These are phyloP conservation scores for Phytopythium ostracodes DNA, from an alignment of 352 stramenopile species.

Conservation along the genomic window DNA sequence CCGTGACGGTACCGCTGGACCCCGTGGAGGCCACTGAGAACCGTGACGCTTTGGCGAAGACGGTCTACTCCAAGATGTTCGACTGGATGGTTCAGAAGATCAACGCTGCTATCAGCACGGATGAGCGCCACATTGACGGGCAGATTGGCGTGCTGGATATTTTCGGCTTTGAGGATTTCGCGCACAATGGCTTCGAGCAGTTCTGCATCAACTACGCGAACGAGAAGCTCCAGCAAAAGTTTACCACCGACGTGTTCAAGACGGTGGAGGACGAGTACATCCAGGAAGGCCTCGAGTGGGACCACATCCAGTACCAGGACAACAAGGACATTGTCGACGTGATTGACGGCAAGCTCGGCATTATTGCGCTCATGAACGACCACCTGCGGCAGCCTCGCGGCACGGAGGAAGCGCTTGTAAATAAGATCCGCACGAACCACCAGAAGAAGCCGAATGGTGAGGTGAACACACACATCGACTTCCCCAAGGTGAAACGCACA, in stretches of 20 bases:
- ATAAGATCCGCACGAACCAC: slow-evolving; percentile 85
- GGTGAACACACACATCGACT: slow-evolving; percentile 76
- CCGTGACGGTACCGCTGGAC: slow-evolving; percentile 79
- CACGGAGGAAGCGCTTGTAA: slow-evolving; percentile 85
- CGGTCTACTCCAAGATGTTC: slow-evolving; percentile 98
- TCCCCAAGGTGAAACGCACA: slow-evolving; percentile 85
- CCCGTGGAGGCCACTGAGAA: slow-evolving; percentile 91
- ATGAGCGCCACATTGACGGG: slow-evolving; percentile 61
- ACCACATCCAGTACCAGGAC: slow-evolving; percentile 98
- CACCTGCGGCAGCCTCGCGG: slow-evolving; percentile 81
- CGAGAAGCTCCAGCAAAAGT: slow-evolving; percentile 91
- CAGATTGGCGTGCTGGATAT: slow-evolving; percentile 98
- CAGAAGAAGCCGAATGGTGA: slow-evolving; percentile 62
- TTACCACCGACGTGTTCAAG: slow-evolving; percentile 96
- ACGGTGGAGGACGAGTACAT: slow-evolving; percentile 98
- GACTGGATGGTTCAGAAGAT: slow-evolving; percentile 95
- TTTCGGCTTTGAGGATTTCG: slow-evolving; percentile 99
- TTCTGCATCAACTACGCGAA: slow-evolving; percentile 94
- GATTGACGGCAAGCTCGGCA: slow-evolving; percentile 91
- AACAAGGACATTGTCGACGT: slow-evolving; percentile 98
- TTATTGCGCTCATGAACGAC: slow-evolving; percentile 88
- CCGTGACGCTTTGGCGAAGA: slow-evolving; percentile 95
- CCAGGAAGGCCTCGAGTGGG: slow-evolving; percentile 95
- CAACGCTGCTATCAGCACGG: slow-evolving; percentile 81
- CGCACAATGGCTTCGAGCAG: slow-evolving; percentile 90